These are phyloP conservation scores for Colletotrichum spaethianum DNA, from an alignment of 2,329 filamentous ascomycete species.

Conservation along the genomic window DNA sequence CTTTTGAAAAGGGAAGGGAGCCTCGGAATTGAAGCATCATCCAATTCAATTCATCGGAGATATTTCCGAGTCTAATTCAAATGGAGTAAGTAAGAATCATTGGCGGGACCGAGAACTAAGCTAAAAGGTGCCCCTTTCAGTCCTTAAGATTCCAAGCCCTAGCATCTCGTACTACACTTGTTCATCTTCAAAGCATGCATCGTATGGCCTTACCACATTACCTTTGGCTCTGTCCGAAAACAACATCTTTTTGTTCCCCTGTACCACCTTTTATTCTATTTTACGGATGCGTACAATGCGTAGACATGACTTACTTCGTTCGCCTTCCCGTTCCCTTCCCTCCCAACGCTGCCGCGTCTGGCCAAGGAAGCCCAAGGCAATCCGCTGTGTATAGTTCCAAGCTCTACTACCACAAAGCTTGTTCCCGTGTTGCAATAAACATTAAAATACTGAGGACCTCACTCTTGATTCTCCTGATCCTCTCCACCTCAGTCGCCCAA, in stretches of 20 bases:
- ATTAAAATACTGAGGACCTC: background rate
- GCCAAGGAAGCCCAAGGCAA: too few species aligned
- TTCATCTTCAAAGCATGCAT: background rate
- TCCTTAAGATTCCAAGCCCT: background rate
- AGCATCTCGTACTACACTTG: background rate
- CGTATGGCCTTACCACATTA: background rate
- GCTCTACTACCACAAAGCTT: background rate
- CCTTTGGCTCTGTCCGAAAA: background rate
- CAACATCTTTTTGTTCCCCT: background rate
- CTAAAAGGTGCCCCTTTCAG: background rate
- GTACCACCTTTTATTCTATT: background rate
- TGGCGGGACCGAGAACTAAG: background rate
- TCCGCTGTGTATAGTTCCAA: background rate
- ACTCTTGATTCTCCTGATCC: background rate
- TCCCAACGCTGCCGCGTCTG: background rate
- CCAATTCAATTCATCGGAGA: background rate
- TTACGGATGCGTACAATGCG: too few species aligned
- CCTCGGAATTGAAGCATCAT: background rate
- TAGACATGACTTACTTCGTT: background rate
- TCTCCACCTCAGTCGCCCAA: background rate
- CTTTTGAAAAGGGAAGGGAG: background rate
- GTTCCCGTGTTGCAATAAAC: background rate
- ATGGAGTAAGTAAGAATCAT: background rate
- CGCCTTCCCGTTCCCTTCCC: too few species aligned
- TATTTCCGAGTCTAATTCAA: background rate